phyloP scores from a whole-genome alignment of 1,284 basidiomycete genomes.

The Ganoderma meredithae region DNA sequence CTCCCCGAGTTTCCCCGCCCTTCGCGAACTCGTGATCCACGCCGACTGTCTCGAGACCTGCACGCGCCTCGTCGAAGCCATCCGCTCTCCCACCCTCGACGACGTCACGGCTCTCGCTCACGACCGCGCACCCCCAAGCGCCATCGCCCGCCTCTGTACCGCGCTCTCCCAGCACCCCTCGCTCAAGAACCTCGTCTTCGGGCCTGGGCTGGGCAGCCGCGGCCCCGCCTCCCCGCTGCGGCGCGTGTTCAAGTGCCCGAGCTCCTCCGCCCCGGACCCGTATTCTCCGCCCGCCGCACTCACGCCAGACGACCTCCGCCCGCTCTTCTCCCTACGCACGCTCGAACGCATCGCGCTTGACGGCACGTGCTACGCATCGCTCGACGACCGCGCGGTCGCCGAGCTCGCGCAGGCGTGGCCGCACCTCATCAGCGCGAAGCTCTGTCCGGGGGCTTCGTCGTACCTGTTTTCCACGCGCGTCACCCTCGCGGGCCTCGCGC shows the following conservation, averaged over 20 bases:
- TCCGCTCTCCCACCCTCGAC: not conserved
- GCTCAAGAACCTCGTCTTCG: not conserved
- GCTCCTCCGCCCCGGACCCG: not conserved
- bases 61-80: not conserved
- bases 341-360: not conserved
- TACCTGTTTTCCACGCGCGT: not conserved
- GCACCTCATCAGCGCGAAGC: not conserved
- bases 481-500: conserved; percentile 1
- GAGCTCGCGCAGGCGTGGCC: not conserved
- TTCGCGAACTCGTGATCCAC: conserved; percentile 1
- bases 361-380: not conserved
- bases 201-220: not conserved
- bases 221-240: not conserved
- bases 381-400: conserved; percentile 2
- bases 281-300: not conserved
- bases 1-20: not conserved
- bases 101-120: not conserved
- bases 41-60: not conserved
- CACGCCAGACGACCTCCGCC: not conserved
- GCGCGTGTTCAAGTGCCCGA: not conserved
- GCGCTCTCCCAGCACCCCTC: not conserved
- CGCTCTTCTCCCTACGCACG: not conserved
- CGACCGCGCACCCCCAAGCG: not conserved
- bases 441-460: not conserved
- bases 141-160: not conserved